Conservation (phyloP, 371 early-diverging fungal species). For the Mucor mucedo region DNA sequence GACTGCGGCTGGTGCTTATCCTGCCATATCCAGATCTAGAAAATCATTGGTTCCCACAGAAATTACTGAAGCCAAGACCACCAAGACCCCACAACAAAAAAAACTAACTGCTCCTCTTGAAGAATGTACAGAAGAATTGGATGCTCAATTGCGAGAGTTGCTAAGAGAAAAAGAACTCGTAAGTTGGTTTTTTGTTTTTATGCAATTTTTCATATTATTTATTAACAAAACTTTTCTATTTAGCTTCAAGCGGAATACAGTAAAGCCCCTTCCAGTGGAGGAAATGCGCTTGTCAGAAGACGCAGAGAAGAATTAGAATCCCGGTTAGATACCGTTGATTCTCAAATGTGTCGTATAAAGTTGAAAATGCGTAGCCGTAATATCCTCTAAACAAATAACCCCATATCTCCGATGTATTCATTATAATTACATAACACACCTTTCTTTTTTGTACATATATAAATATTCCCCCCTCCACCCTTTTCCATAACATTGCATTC, state of each 20-base stretch:
- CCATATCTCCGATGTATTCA: background rate
- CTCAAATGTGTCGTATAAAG: conserved; percentile 50
- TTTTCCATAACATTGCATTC: too few relatives aligned
- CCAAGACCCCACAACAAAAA: background rate
- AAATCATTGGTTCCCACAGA: conserved; percentile 11
- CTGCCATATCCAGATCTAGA: background rate
- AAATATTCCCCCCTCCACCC: background rate
- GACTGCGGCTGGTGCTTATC: background rate
- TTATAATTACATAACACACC: background rate
- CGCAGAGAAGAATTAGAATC: conserved; percentile 62
- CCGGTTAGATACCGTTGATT: conserved; percentile 51
- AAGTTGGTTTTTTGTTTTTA: conserved; percentile 4
- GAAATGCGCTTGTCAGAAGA: conserved; percentile 56
- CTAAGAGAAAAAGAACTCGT: conserved; percentile 35
- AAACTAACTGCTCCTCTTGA: conserved; percentile 3
- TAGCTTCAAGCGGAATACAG: conserved; percentile 58
- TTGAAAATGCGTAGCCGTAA: conserved; percentile 35
- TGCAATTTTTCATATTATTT: background rate
- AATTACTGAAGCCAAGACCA: background rate
- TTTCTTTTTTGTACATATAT: background rate
- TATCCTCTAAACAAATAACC: conserved; percentile 13
- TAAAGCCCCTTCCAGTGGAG: conserved; percentile 62
- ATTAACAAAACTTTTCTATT: background rate
- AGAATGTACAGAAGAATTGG: conserved; percentile 19
- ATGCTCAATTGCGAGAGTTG: conserved; percentile 25